Evolutionary conservation across 2,329 filamentous ascomycete species (phyloP), one percentile per base, ranked within the genome.

Genomic region (Colletotrichum falcatum): DNA sequence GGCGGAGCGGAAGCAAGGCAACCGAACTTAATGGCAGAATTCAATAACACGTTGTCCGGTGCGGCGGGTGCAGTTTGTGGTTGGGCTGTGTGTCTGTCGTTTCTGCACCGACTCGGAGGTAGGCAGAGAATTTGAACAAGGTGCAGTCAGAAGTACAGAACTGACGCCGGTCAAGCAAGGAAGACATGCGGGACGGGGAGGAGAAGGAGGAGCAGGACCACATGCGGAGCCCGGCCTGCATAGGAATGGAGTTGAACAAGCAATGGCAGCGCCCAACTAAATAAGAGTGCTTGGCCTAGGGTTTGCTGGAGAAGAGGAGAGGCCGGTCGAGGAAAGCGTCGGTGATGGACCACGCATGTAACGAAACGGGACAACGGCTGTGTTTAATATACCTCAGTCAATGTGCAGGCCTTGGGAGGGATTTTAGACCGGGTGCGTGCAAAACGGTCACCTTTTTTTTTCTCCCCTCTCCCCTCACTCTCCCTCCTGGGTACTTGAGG

Each of bases 191-290:
- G 64, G 66, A 70, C 48, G 49, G 44, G 65, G 68, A 70, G 67
- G 61, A 71, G 60, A 61, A 61, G 53, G 65, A 69, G 54, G 48
- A 65, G 60, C 54, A 69, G 66, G 48, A 67, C 67, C 59, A 61
- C 66, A 65, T 70, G 69, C 69, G 66, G 69, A 71, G 68, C 58
- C 42, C 46, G 59, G 67, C 64, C 65, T 71, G 68, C 68, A 68
- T 63, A 20, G 53, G 46, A 59, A 71, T 68, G 65, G 68, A 71
- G 68, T 60, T 65, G 64, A 65, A 70, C 64, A 63, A 67, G 69
- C 48, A 71, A 70, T 33, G 54, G 61, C 61, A 44, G 61, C 53
- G 62, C 58, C 68, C 67, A 62, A 67, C 67, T 51, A 51, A 70
- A 58, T 62, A 59, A 67, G 64, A 64, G 67, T 61, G 51, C 63